Conservation (phyloP, 2,329 filamentous ascomycete genomes). For the Thielaviopsis ethacetica region DNA sequence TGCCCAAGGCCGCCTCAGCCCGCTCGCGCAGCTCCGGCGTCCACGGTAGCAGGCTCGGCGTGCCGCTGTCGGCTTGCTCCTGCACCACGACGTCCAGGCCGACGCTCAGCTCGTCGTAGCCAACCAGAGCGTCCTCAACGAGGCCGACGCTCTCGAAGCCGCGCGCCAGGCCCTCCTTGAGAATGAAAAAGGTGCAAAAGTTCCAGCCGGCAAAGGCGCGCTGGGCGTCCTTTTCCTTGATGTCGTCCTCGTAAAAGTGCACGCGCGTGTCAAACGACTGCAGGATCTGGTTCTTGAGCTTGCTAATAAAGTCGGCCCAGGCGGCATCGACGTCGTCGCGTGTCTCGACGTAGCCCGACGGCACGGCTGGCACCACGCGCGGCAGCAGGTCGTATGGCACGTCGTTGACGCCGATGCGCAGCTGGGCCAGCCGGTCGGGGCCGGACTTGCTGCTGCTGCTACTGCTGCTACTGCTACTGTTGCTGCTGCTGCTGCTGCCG, state of each 20-base stretch:
- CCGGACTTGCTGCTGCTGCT: constrained; percentile 37
- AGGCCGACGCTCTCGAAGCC: constrained; percentile 94
- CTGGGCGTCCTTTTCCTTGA: constrained; percentile 83
- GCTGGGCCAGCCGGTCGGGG: constrained; percentile 67
- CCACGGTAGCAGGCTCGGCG: constrained; percentile 47
- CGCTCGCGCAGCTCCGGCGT: constrained; percentile 57
- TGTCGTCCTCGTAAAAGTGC: constrained; percentile 90
- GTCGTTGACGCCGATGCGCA: constrained; percentile 59
- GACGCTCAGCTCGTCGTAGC: constrained; percentile 84
- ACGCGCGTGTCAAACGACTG: constrained; percentile 83
- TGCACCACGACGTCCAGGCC: constrained; percentile 70
- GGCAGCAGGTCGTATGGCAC: constrained; percentile 49
- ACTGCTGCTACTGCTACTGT: neutral
- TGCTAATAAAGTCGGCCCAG: constrained; percentile 69
- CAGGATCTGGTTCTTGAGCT: constrained; percentile 75
- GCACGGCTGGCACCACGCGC: constrained; percentile 44
- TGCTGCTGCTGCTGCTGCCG: constrained; percentile 39
- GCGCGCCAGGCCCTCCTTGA: constrained; percentile 85
- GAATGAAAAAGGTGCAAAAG: constrained; percentile 96
- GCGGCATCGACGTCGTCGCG: constrained; percentile 65
- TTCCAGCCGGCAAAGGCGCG: constrained; percentile 88
- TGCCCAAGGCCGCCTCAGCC: constrained; percentile 23
- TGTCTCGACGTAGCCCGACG: constrained; percentile 50
- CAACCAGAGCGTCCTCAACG: constrained; percentile 84
- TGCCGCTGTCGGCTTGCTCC: constrained; percentile 47